Percentiles rank a stretch among this genome's conserved stretches.
phyloP scores from a whole-genome alignment of 129 eudicot genomes.

The Chrysanthemum makinoi region DNA sequence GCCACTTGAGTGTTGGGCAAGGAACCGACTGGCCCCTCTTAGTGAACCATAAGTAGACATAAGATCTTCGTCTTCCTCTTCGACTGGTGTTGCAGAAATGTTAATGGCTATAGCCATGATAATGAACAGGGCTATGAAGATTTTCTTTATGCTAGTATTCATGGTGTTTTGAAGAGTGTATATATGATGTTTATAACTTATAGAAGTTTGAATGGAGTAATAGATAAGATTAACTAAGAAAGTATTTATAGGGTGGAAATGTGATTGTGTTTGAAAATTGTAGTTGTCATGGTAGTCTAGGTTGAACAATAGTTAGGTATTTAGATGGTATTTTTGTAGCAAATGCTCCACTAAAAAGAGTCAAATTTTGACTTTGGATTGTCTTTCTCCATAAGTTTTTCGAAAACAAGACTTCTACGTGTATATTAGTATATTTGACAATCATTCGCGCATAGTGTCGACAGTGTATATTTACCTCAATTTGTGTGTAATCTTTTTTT shows the following conservation, averaged over 20 bases:
- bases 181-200: constrained; percentile 8
- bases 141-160: constrained; percentile 14
- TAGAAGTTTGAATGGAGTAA: neutral
- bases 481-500: too few species aligned
- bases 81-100: constrained; percentile 25
- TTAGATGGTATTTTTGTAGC: constrained; percentile 32
- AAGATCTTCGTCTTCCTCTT: constrained; percentile 29
- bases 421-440: too few species aligned
- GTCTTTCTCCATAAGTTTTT: too few species aligned
- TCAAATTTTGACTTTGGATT: constrained; percentile 25
- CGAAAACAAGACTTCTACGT: too few species aligned
- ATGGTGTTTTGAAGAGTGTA: constrained; percentile 13
- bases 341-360: constrained; percentile 27
- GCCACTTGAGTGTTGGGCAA: constrained; percentile 31
- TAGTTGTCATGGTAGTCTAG: constrained; percentile 16
- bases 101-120: constrained; percentile 38
- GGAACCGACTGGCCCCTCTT: constrained; percentile 40
- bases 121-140: constrained; percentile 22
- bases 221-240: neutral
- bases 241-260: neutral
- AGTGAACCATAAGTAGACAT: constrained; percentile 26
- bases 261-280: constrained; percentile 1
- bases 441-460: too few species aligned
- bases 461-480: too few species aligned
- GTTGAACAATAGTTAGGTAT: constrained; percentile 24